Conservation (phyloP, 2,329 filamentous ascomycete genomes). For the Aspergillus aculeatinus region DNA sequence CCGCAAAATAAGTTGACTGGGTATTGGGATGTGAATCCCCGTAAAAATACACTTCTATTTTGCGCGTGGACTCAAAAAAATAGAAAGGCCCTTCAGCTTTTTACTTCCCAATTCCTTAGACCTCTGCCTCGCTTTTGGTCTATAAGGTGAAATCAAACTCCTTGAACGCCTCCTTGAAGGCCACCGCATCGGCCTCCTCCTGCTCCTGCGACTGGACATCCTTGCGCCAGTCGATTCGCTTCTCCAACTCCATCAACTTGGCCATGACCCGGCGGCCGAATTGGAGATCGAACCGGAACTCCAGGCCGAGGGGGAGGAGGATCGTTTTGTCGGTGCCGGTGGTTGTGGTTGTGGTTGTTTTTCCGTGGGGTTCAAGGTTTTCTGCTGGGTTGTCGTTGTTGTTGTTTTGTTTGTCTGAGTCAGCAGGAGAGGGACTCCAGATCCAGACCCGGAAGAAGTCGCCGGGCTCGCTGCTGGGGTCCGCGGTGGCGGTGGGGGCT, state of each 20-base stretch:
- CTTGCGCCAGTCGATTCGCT: slow-evolving; percentile 79
- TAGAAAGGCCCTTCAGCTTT: too few relatives aligned
- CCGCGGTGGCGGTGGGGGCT: slow-evolving; percentile 32
- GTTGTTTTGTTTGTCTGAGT: too few relatives aligned
- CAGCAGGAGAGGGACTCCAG: slow-evolving; percentile 52
- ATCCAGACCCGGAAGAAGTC: slow-evolving; percentile 83
- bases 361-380: neutral
- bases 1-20: too few relatives aligned
- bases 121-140: slow-evolving; percentile 11
- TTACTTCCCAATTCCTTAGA: too few relatives aligned
- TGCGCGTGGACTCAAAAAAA: neutral
- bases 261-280: slow-evolving; percentile 85
- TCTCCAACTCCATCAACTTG: slow-evolving; percentile 78
- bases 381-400: neutral
- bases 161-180: slow-evolving; percentile 79
- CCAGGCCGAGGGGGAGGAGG: slow-evolving; percentile 69
- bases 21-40: too few relatives aligned
- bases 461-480: slow-evolving; percentile 44
- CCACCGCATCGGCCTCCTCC: slow-evolving; percentile 73
- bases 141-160: slow-evolving; percentile 77
- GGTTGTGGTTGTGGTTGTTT: neutral
- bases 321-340: slow-evolving; percentile 60
- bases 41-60: too few relatives aligned
- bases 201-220: slow-evolving; percentile 74
- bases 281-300: slow-evolving; percentile 81